Base-by-base conservation (phyloP, 2,329 filamentous ascomycete species). In the Botrytis elliptica region DNA sequence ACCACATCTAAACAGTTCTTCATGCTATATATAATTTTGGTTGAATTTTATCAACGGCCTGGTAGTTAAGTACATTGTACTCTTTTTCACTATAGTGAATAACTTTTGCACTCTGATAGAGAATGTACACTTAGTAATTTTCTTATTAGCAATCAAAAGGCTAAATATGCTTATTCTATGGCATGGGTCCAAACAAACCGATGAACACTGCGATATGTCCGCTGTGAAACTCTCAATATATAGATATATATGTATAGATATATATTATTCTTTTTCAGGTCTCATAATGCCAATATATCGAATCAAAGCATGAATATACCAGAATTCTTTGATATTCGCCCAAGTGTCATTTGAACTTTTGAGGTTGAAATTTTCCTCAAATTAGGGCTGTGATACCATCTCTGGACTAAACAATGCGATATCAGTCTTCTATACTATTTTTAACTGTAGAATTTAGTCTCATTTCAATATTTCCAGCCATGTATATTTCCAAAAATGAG, bases 11-110 rank as follows among this genome's bases (percentile, higher is more conserved):
- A n/a, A 29, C 2, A 9, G 3, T 29, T 3, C 7, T 57, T 57
- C 3, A 57, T 18, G 3, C n/a, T 4, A 18, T 57, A 29, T 7
- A 5, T 18, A 8, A 14, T 0, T 55, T n/a, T 16, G 16, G 12
- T n/a, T 7, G 3, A 55, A n/a, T 0, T n/a, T 55, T 55, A 0
- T 55, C 1, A 0, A 7, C 16, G 0, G 12, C 12, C n/a, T 5
- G 5, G 1, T 3, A n/a, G 2, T 0, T n/a, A 4, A n/a, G 10
- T 14, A n/a, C 10, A n/a, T n/a, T n/a, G 1, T n/a, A 25, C 22
- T 52, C 10, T 6, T 52, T 12, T 14, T 12, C 5, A 25, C 4
- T 12, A 49, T 2, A 12, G 4, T 9, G 4, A 52, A 52, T 2
- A 20, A 46, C 44, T 22, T 25, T 25, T 49, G 20, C 9, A 25